Evolutionary conservation across 2,329 filamentous ascomycete genomes (phyloP).

Genomic region (Akanthomyces muscarius): DNA sequence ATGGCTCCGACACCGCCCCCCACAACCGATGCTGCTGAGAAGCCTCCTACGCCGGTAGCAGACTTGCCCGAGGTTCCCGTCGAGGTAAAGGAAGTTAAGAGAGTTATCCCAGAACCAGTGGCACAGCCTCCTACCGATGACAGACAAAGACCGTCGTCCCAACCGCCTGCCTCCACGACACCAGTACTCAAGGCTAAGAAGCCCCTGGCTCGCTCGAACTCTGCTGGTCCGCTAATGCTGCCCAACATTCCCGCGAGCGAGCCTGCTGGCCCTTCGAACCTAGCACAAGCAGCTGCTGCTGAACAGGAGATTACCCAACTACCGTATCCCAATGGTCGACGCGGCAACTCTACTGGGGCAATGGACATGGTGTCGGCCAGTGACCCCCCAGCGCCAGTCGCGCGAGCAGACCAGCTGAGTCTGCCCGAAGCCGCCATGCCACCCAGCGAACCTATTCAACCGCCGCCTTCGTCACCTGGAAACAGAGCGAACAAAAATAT

Average conservation of each 20-base stretch:
- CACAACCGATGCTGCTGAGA: slow-evolving; percentile 36
- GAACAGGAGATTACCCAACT: slow-evolving; percentile 20
- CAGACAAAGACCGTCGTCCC: slow-evolving; percentile 13
- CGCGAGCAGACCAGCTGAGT: slow-evolving; percentile 18
- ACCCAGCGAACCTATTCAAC: slow-evolving; percentile 38
- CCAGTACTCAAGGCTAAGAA: slow-evolving; percentile 20
- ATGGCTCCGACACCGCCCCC: slow-evolving; percentile 36
- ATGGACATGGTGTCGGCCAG: slow-evolving; percentile 42
- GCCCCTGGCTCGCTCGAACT: slow-evolving; percentile 33
- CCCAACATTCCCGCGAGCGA: slow-evolving; percentile 46
- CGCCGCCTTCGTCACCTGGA: slow-evolving; percentile 37
- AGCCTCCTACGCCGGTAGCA: slow-evolving; percentile 26
- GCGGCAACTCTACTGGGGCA: slow-evolving; percentile 34
- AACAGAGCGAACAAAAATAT: slow-evolving; percentile 59
- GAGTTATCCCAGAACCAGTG: slow-evolving; percentile 2
- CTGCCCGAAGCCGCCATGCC: slow-evolving; percentile 40
- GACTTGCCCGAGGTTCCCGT: not conserved
- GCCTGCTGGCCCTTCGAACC: slow-evolving; percentile 41
- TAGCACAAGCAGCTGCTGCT: slow-evolving; percentile 28
- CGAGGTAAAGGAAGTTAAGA: not conserved
- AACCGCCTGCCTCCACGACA: slow-evolving; percentile 1
- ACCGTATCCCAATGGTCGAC: slow-evolving; percentile 37
- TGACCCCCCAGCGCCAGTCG: slow-evolving; percentile 38
- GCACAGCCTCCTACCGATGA: not conserved
- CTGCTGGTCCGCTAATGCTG: slow-evolving; percentile 34